Evolutionary conservation across 495 filamentous ascomycete species (phyloP), one percentile per base, ranked within the genome.

Genomic region (Massariosphaeria phaeospora): DNA sequence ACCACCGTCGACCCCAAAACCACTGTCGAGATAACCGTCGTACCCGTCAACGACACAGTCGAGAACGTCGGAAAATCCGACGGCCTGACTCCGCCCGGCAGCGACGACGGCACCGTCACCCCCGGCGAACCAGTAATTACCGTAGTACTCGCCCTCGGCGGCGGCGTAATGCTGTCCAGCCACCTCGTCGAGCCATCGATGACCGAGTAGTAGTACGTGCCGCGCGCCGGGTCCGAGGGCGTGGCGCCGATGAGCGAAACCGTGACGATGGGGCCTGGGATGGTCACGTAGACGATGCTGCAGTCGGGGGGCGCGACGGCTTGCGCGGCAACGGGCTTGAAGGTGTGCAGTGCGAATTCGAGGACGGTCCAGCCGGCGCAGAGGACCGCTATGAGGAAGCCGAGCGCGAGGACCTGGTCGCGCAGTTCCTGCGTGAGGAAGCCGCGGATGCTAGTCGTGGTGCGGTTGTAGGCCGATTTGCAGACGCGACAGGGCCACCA

Each of bases 131-230:
- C n/a, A n/a, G n/a, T n/a, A n/a, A n/a, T n/a, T n/a, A n/a, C n/a
- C n/a, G n/a, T 44, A 12, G 54, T 17, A 31, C 31, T 21, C 13
- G 24, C 10, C 15, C 3, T 36, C 26, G 41, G 11, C 18, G 44
- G 10, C 17, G 59, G 59, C 18, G 44, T 53, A 27, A 24, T 2
- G 23, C 59, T 47, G 25, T 58, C 46, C 15, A 63, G 34, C 59
- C 59, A 63, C 20, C 44, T 13, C 10, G 59, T 63, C 18, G 49
- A 42, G 24, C 59, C 59, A 38, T 56, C 26, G n/a, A 62, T 31
- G 20, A 62, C 59, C 8, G 52, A 56, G 31, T 52, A 62, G 48
- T 48, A 63, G 55, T 63, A 63, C 4, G 59, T 48, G 10, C 59
- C 54, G 7, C 24, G 44, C 33, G 20, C 29, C 31, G 36, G 59